These are phyloP conservation scores for Abortiporus biennis DNA, from an alignment of 1,284 basidiomycete genomes.

Conservation along the genomic window DNA sequence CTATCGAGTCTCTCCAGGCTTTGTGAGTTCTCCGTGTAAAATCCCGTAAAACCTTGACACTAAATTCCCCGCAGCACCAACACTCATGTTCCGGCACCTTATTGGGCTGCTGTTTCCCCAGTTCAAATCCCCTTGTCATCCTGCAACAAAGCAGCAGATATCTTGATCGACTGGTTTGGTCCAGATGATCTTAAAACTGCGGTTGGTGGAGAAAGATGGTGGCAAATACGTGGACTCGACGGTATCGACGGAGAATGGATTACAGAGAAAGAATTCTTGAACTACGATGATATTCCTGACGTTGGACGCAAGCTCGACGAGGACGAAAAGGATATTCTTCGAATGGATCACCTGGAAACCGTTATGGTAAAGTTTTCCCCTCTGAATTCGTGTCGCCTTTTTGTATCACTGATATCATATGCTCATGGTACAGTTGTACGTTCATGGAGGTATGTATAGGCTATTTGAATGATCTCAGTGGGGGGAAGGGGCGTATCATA, in stretches of 20 bases:
- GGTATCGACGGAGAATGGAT: slow-evolving; percentile 81
- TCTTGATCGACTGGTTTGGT: slow-evolving; percentile 74
- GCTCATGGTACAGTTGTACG: slow-evolving; percentile 72
- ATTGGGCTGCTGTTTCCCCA: slow-evolving; percentile 68
- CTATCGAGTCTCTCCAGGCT: slow-evolving; percentile 52
- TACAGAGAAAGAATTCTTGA: slow-evolving; percentile 46
- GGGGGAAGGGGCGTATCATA: no score
- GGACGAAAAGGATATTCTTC: slow-evolving; percentile 35
- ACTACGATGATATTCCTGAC: slow-evolving; percentile 17
- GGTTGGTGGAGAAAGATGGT: slow-evolving; percentile 81
- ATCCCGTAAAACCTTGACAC: slow-evolving; percentile 5
- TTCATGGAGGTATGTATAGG: slow-evolving; percentile 73
- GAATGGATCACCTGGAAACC: slow-evolving; percentile 49
- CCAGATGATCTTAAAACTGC: slow-evolving; percentile 64
- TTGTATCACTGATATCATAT: not conserved
- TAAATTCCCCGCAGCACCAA: slow-evolving; percentile 46
- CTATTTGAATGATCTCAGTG: no score
- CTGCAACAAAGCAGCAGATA: slow-evolving; percentile 67
- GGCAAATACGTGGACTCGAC: slow-evolving; percentile 71
- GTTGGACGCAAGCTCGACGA: slow-evolving; percentile 27
- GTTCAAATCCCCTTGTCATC: slow-evolving; percentile 59
- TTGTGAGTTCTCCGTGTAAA: slow-evolving; percentile 34
- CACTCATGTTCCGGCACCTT: slow-evolving; percentile 73
- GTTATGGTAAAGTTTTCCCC: slow-evolving; percentile 40
- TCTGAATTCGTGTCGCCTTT: not conserved